Percentiles rank a stretch among this genome's conserved stretches.
phyloP scores from a whole-genome alignment of 345 rosid genomes.

The Hibiscus trionum region DNA sequence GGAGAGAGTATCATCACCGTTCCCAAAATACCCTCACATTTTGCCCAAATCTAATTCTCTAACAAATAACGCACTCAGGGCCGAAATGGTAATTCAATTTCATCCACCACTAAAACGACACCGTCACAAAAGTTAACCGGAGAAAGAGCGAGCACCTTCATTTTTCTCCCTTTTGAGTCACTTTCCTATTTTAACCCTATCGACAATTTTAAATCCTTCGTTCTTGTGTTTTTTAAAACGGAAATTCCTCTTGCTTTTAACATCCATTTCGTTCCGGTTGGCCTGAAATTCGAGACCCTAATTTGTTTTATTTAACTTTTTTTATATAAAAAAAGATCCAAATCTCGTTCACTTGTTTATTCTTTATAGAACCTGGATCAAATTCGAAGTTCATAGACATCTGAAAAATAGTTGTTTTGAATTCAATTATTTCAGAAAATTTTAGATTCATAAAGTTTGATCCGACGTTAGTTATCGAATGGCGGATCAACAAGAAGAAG shows the following conservation, averaged over 20 bases:
- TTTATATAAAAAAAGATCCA: background rate
- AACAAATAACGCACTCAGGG: background rate
- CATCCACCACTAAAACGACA: background rate
- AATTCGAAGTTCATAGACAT: background rate
- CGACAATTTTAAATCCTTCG: background rate
- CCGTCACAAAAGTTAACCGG: background rate
- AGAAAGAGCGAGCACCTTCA: background rate
- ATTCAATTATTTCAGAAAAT: constrained; percentile 5
- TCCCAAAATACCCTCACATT: too few relatives aligned
- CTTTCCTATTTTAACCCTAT: constrained; percentile 1
- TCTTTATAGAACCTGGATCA: background rate
- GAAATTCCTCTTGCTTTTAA: background rate
- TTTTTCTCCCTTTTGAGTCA: too few relatives aligned
- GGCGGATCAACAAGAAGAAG: constrained; percentile 93
- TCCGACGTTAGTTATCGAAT: constrained; percentile 21
- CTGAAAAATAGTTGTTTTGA: background rate
- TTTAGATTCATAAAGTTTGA: constrained; percentile 17
- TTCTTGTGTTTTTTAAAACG: constrained; percentile 1
- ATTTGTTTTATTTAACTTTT: background rate
- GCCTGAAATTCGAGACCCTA: constrained; percentile 8
- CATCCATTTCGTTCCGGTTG: background rate
- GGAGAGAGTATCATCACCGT: too few relatives aligned
- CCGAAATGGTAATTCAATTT: background rate
- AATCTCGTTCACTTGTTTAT: background rate
- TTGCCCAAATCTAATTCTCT: too few relatives aligned